Conservation (phyloP, 2,329 filamentous ascomycete species). For the Trichoderma aggressivum region DNA sequence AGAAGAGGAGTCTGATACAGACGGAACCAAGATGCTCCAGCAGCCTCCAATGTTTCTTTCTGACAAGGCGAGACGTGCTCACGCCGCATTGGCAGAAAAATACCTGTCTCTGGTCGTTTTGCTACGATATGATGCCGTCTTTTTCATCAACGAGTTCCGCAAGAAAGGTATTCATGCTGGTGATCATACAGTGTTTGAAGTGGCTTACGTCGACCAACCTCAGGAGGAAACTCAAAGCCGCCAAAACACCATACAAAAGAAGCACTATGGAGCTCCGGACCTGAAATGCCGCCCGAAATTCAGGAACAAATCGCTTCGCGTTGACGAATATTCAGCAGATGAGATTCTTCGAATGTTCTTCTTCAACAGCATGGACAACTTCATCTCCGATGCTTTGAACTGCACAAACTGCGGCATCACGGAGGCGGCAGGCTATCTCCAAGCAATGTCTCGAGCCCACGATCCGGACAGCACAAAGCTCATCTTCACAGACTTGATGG, state of each 20-base stretch:
- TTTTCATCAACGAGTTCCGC: slow-evolving; percentile 25
- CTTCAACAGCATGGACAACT: background rate
- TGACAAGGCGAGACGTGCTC: background rate
- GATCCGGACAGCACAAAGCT: background rate
- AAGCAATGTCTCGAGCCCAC: background rate
- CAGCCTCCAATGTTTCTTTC: background rate
- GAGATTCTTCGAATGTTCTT: background rate
- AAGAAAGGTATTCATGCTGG: slow-evolving; percentile 25
- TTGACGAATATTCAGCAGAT: background rate
- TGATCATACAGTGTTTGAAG: slow-evolving; percentile 21
- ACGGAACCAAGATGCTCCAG: background rate
- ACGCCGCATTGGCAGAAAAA: background rate
- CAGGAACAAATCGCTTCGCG: background rate
- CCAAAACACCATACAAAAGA: background rate
- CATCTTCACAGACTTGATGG: slow-evolving; percentile 24
- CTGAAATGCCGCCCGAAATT: background rate
- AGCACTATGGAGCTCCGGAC: background rate
- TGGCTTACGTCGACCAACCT: background rate
- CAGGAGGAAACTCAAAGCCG: background rate
- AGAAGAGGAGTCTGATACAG: background rate
- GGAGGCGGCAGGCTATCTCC: background rate
- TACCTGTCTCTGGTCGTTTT: background rate
- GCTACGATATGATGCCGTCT: slow-evolving; percentile 22
- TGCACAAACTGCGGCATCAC: background rate
- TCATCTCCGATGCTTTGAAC: background rate